These are phyloP conservation scores for Tylopilus cervinicoccineus DNA, from an alignment of 768 basidiomycete species.

Conservation along the genomic window DNA sequence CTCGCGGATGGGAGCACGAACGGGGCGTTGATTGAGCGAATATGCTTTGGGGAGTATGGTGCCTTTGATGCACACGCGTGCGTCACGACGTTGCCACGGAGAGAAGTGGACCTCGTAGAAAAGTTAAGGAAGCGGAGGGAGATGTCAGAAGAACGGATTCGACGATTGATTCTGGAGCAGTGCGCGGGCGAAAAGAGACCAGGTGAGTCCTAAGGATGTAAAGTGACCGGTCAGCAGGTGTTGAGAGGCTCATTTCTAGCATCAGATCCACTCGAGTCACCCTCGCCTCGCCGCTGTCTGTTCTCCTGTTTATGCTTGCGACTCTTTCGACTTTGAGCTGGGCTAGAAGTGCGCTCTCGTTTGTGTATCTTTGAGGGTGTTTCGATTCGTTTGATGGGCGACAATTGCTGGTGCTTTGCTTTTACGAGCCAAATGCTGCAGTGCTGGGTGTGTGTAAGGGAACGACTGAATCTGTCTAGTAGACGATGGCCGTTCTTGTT, in stretches of 20 bases:
- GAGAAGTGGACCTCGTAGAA: constrained; percentile 9
- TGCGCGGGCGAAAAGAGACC: constrained; percentile 9
- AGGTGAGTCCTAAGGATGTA: constrained; percentile 7
- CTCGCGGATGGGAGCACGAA: constrained; percentile 21
- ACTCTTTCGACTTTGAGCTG: neutral
- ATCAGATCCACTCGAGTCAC: neutral
- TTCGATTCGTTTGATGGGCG: neutral
- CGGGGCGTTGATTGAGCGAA: constrained; percentile 23
- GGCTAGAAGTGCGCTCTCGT: no score
- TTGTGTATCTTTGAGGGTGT: neutral
- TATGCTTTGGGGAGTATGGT: constrained; percentile 18
- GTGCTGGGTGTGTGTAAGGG: no score
- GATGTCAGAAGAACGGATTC: constrained; percentile 10
- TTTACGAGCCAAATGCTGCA: no score
- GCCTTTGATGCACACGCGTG: constrained; percentile 36
- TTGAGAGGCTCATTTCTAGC: constrained; percentile 8
- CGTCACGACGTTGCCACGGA: constrained; percentile 31
- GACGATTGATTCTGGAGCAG: constrained; percentile 11
- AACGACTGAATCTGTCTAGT: no score
- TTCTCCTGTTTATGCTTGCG: neutral
- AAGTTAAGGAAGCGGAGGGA: constrained; percentile 20
- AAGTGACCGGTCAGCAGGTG: neutral
- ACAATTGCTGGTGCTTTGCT: no score
- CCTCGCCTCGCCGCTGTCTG: neutral
- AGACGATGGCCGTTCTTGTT: no score